A percentile compares a stretch with the other conserved stretches of the same genome.
Conservation (phyloP, 2,329 filamentous ascomycete genomes). For the Ophiocordyceps camponoti-floridani region DNA sequence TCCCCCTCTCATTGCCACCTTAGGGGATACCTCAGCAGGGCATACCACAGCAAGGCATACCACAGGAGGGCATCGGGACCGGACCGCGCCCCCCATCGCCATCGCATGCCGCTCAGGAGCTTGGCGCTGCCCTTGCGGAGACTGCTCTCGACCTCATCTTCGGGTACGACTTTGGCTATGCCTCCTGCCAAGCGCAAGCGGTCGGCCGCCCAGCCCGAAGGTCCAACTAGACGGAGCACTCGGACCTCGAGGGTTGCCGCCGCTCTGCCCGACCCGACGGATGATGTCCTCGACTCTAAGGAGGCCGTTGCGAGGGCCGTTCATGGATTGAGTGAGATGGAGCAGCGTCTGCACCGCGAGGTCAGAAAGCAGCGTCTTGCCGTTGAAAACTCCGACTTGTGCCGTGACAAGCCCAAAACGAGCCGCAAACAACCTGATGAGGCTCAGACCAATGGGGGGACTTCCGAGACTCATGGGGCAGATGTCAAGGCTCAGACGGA, state of each 20-base stretch:
- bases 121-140: neutral
- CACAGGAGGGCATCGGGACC: too few species aligned
- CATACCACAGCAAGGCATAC: too few species aligned
- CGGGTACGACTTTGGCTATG: slow-evolving; percentile 10
- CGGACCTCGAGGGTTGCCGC: slow-evolving; percentile 5
- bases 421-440: neutral
- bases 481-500: slow-evolving; percentile 1
- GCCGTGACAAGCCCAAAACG: too few species aligned
- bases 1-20: neutral
- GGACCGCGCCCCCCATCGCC: neutral
- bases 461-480: neutral
- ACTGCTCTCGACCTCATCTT: neutral
- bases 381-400: slow-evolving; percentile 21
- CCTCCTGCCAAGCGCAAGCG: slow-evolving; percentile 21
- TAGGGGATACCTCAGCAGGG: neutral
- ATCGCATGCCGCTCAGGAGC: neutral
- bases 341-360: slow-evolving; percentile 22
- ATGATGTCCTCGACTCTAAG: neutral
- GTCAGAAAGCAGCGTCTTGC: slow-evolving; percentile 27
- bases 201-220: slow-evolving; percentile 5
- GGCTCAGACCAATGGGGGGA: neutral
- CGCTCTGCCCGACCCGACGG: neutral
- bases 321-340: slow-evolving; percentile 30
- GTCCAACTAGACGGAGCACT: slow-evolving; percentile 10
- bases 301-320: slow-evolving; percentile 20